phyloP scores from a whole-genome alignment of 257 asterid species.

The Anisodus acutangulus region DNA sequence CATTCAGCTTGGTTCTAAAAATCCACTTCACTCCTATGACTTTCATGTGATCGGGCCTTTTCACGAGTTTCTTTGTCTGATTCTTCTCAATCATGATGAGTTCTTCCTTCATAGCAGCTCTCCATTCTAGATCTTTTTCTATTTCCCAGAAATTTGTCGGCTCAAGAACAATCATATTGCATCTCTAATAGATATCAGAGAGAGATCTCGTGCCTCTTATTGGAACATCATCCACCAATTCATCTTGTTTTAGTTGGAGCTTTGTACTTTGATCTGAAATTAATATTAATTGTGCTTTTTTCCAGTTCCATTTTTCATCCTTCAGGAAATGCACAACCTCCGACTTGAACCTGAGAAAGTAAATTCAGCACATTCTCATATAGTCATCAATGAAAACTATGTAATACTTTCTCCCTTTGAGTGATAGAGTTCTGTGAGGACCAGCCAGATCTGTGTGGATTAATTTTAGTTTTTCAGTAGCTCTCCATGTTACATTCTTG shows the following conservation, averaged over 20 bases:
- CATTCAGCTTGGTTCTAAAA: background rate
- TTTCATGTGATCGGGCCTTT: background rate
- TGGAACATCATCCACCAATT: background rate
- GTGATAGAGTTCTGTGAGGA: background rate
- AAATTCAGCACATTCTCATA: background rate
- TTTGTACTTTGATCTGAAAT: background rate
- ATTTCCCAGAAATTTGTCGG: background rate
- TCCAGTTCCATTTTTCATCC: background rate
- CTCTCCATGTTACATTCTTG: background rate
- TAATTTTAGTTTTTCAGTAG: background rate
- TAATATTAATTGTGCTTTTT: background rate
- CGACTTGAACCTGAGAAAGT: background rate
- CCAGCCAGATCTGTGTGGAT: background rate
- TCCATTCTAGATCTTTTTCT: background rate
- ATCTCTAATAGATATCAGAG: background rate
- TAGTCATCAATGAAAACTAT: background rate
- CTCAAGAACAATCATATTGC: background rate
- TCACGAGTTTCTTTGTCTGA: background rate
- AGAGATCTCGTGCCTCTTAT: background rate
- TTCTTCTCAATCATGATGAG: background rate
- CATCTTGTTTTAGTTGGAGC: background rate
- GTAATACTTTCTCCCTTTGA: background rate
- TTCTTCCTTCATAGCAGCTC: background rate
- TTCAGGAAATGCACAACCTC: background rate
- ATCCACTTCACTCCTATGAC: background rate